A percentile compares a stretch with the other conserved stretches of the same genome.
Evolutionary conservation across 1,284 basidiomycete genomes (phyloP).

Genomic region (Sphagnurus paluster): DNA sequence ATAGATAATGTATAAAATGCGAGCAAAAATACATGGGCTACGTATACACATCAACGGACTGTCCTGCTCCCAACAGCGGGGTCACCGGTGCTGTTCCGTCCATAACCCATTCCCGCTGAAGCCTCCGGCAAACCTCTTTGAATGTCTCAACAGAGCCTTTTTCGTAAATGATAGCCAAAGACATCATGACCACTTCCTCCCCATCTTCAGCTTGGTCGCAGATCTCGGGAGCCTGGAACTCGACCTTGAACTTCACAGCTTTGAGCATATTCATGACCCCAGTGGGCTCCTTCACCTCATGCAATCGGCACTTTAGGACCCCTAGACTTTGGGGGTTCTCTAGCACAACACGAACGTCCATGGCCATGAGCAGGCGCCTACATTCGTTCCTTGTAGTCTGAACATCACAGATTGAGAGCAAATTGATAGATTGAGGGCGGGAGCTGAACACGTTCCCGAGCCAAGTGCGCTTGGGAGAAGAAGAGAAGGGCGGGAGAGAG

Average conservation of each 20-base stretch:
- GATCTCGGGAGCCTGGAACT: conserved; percentile 53
- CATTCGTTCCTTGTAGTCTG: conserved; percentile 74
- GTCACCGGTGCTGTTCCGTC: conserved; percentile 20
- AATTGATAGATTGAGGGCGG: conserved; percentile 66
- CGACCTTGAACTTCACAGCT: conserved; percentile 76
- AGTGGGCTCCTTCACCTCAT: conserved; percentile 55
- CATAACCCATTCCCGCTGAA: conserved; percentile 75
- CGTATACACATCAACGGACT: neutral
- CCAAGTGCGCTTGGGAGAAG: conserved; percentile 77
- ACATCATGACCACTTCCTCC: conserved; percentile 51
- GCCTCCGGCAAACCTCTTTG: conserved; percentile 66
- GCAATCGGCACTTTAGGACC: conserved; percentile 68
- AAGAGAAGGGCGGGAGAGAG: conserved; percentile 34
- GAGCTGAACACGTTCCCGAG: conserved; percentile 88
- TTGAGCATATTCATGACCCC: conserved; percentile 62
- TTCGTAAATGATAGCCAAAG: conserved; percentile 76
- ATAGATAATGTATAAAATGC: neutral
- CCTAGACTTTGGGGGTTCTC: conserved; percentile 63
- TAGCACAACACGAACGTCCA: conserved; percentile 71
- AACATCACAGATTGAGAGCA: conserved; percentile 70
- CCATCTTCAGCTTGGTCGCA: conserved; percentile 20
- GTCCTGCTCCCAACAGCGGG: neutral
- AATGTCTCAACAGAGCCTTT: conserved; percentile 83
- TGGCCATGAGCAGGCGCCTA: conserved; percentile 66
- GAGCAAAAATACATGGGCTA: too few relatives aligned